These are phyloP conservation scores for Calendula officinalis DNA, from an alignment of 129 eudicot genomes.

Conservation along the genomic window DNA sequence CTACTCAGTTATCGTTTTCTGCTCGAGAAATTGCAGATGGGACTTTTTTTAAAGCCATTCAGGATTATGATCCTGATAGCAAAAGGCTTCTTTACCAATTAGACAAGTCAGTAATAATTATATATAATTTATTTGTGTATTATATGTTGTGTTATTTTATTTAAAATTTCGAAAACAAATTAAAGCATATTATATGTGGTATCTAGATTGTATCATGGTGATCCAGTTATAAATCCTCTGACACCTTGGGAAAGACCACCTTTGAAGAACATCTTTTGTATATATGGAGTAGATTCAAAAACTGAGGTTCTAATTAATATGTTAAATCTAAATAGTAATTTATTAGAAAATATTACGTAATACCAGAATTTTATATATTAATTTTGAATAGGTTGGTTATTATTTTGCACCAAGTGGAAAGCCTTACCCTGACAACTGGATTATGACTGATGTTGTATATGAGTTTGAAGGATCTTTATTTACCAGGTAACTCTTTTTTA, in stretches of 20 bases:
- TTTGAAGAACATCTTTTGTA: conserved; percentile 85
- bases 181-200: conserved; percentile 12
- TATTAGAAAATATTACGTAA: background rate
- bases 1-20: conserved; percentile 85
- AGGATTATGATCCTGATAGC: conserved; percentile 87
- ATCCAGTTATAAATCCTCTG: conserved; percentile 91
- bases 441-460: conserved; percentile 79
- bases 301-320: conserved; percentile 62
- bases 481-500: conserved; percentile 60
- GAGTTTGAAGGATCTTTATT: conserved; percentile 88
- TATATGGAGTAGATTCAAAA: conserved; percentile 82
- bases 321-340: conserved; percentile 6
- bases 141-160: conserved; percentile 4
- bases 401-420: conserved; percentile 98
- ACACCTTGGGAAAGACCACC: conserved; percentile 99
- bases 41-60: conserved; percentile 78
- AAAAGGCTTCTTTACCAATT: conserved; percentile 77
- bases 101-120: conserved; percentile 50
- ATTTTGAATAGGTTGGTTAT: conserved; percentile 74
- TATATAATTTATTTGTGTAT: background rate
- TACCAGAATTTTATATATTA: conserved; percentile 25
- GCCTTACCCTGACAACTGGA: conserved; percentile 99
- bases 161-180: background rate
- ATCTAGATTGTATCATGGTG: conserved; percentile 76
- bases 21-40: conserved; percentile 96